Percentiles rank a stretch among this genome's conserved stretches.
Evolutionary conservation across 106 monocot genomes (phyloP).

Genomic region (Ottelia alismoides): DNA sequence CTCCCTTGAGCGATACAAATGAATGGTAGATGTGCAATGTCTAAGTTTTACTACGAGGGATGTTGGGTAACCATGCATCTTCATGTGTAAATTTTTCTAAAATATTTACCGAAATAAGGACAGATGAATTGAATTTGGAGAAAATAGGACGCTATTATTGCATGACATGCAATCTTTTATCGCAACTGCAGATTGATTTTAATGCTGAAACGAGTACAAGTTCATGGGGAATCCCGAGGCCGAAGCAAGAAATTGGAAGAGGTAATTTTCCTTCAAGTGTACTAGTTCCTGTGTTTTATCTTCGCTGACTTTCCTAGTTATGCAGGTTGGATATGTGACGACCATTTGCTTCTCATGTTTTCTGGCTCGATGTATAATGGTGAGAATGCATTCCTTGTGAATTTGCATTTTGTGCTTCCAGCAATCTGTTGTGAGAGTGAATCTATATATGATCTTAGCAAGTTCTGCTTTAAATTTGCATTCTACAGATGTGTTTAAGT

Average conservation of each 20-base stretch:
- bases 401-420: too few relatives aligned
- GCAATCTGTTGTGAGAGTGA: too few relatives aligned
- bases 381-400: conserved; percentile 11
- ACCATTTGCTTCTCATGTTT: conserved; percentile 75
- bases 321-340: conserved; percentile 82
- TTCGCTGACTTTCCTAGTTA: background rate
- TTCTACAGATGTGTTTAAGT: conserved; percentile 46
- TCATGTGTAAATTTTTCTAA: too few relatives aligned
- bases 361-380: conserved; percentile 68
- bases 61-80: too few relatives aligned
- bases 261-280: conserved; percentile 31
- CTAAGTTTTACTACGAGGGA: too few relatives aligned
- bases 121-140: too few relatives aligned
- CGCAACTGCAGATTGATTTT: conserved; percentile 58
- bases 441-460: background rate
- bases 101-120: too few relatives aligned
- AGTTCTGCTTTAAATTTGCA: background rate
- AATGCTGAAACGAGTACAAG: conserved; percentile 73
- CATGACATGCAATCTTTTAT: too few relatives aligned
- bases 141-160: too few relatives aligned
- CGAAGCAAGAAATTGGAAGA: conserved; percentile 73
- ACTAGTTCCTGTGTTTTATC: background rate
- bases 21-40: too few relatives aligned
- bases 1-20: too few relatives aligned
- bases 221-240: conserved; percentile 89